Conservation (phyloP, 2,329 filamentous ascomycete species). For the Ophiostoma australiae region DNA sequence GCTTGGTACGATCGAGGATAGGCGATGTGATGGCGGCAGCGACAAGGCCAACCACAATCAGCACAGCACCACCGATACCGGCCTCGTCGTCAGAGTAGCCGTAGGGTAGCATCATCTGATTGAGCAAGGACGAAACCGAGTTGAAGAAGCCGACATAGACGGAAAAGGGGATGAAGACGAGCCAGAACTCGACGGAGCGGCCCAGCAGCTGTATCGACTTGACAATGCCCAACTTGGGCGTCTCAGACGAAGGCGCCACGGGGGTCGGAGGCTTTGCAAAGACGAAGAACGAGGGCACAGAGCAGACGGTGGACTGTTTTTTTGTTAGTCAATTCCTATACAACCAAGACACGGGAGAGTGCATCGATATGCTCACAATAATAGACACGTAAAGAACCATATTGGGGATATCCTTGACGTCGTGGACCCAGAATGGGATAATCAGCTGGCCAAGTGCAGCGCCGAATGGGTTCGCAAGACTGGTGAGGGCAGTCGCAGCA, state of each 20-base stretch:
- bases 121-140: slow-evolving; percentile 77
- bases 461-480: slow-evolving; percentile 83
- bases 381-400: slow-evolving; percentile 83
- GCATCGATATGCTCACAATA: slow-evolving; percentile 55
- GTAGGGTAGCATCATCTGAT: slow-evolving; percentile 85
- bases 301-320: slow-evolving; percentile 53
- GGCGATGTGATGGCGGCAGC: slow-evolving; percentile 71
- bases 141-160: slow-evolving; percentile 94
- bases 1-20: slow-evolving; percentile 78
- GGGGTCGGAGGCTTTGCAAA: slow-evolving; percentile 73
- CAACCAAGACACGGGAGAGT: too few species aligned
- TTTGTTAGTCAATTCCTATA: background rate
- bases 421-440: slow-evolving; percentile 67
- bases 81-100: slow-evolving; percentile 77
- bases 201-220: slow-evolving; percentile 52
- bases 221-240: slow-evolving; percentile 50
- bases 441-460: slow-evolving; percentile 85
- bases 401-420: slow-evolving; percentile 61
- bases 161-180: slow-evolving; percentile 74
- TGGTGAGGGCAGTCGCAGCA: slow-evolving; percentile 78
- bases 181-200: slow-evolving; percentile 66
- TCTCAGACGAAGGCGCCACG: slow-evolving; percentile 61
- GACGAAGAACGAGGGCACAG: slow-evolving; percentile 75
- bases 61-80: slow-evolving; percentile 80
- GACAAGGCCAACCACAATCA: slow-evolving; percentile 84